These are phyloP conservation scores for Leishmania tarentolae DNA, from an alignment of 208 protist genomes.

Conservation along the genomic window DNA sequence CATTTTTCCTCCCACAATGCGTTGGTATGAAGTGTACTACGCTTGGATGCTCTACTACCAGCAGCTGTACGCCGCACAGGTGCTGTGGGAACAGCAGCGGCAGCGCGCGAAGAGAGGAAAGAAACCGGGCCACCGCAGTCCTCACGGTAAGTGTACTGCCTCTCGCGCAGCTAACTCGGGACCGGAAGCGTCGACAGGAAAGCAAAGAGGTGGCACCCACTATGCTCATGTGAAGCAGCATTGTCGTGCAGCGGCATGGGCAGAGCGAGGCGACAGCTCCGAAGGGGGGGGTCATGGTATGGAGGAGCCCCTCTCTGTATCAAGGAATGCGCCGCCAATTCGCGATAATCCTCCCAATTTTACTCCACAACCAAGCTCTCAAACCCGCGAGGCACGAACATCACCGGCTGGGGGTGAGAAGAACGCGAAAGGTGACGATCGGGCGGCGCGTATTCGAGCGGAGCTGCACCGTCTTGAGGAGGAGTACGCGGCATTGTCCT, in stretches of 20 bases:
- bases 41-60: constrained; percentile 75
- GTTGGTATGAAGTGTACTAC: constrained; percentile 64
- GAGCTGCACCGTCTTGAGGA: constrained; percentile 22
- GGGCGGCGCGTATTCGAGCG: constrained; percentile 15
- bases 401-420: background rate
- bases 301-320: background rate
- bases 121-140: background rate
- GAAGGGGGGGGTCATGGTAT: background rate
- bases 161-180: background rate
- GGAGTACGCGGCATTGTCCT: constrained; percentile 8
- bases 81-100: constrained; percentile 19
- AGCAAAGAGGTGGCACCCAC: background rate
- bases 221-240: background rate
- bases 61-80: constrained; percentile 45
- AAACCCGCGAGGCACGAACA: background rate
- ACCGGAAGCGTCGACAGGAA: background rate
- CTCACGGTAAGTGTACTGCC: background rate
- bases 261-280: background rate
- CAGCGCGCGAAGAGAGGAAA: constrained; percentile 12
- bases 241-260: background rate
- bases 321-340: background rate
- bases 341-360: background rate
- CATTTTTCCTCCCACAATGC: constrained; percentile 9
- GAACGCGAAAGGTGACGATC: background rate
- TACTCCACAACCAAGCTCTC: background rate